A percentile compares a stretch with the other conserved stretches of the same genome.
These are phyloP conservation scores for Monosporozyma aerobia DNA, from an alignment of 805 yeast genomes.

Conservation along the genomic window DNA sequence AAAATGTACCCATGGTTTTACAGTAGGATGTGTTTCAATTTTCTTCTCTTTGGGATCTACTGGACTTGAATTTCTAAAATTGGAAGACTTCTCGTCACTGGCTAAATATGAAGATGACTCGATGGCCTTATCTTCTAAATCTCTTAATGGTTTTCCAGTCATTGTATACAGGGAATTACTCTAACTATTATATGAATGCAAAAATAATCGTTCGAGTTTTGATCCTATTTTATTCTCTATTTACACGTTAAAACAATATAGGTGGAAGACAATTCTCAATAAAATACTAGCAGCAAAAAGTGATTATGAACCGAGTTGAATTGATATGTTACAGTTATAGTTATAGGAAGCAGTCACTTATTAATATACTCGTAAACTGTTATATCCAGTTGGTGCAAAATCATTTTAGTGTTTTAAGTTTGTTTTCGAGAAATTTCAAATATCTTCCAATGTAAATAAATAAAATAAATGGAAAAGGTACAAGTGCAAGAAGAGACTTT, in stretches of 20 bases:
- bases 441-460: neutral
- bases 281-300: neutral
- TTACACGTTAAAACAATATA: neutral
- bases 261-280: neutral
- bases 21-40: constrained; percentile 17
- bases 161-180: constrained; percentile 4
- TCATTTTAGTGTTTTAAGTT: neutral
- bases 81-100: constrained; percentile 63
- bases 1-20: constrained; percentile 62
- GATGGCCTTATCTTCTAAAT: constrained; percentile 43
- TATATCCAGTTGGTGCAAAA: neutral
- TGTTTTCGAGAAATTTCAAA: neutral
- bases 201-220: neutral
- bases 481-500: neutral
- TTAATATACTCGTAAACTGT: neutral
- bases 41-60: constrained; percentile 5
- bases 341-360: neutral
- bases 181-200: too few species aligned
- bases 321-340: neutral
- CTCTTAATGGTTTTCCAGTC: constrained; percentile 23
- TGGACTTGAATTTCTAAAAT: constrained; percentile 34
- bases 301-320: neutral
- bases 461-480: neutral
- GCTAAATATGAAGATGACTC: constrained; percentile 54
- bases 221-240: neutral